phyloP scores from a whole-genome alignment of 148 eudicot species.

The Vaccinium darrowii region DNA sequence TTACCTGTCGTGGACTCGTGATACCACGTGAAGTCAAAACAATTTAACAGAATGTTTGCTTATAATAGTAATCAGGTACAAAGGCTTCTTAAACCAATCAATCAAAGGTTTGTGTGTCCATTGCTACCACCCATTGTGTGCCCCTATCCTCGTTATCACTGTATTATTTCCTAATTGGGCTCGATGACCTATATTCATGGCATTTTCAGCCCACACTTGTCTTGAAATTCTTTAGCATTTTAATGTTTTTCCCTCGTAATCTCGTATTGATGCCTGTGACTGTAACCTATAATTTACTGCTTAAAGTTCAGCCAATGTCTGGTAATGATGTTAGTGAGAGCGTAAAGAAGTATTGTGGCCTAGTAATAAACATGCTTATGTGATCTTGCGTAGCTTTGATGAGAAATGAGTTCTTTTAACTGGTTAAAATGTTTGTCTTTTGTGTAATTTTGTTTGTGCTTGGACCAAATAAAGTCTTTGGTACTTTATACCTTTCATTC shows the following conservation, averaged over 20 bases:
- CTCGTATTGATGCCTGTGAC: not conserved
- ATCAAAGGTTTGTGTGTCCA: not conserved
- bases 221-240: not conserved
- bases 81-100: not conserved
- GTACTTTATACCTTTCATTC: not conserved
- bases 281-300: not conserved
- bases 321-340: not conserved
- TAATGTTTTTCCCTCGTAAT: not conserved
- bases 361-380: not conserved
- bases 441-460: not conserved
- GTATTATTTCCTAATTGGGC: not conserved
- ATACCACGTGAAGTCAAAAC: not conserved
- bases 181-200: not conserved
- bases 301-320: not conserved
- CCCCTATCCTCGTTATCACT: constrained; percentile 5
- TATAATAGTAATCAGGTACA: not conserved
- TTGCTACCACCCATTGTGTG: not conserved
- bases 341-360: not conserved
- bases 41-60: not conserved
- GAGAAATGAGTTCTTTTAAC: not conserved
- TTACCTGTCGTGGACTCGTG: not conserved
- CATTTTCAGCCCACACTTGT: not conserved
- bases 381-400: not conserved
- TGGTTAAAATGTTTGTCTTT: not conserved
- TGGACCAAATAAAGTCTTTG: not conserved